Percentiles rank a stretch among this genome's conserved stretches.
Evolutionary conservation across 2,329 filamentous ascomycete genomes (phyloP).

Genomic region (Botrytis paeoniae): DNA sequence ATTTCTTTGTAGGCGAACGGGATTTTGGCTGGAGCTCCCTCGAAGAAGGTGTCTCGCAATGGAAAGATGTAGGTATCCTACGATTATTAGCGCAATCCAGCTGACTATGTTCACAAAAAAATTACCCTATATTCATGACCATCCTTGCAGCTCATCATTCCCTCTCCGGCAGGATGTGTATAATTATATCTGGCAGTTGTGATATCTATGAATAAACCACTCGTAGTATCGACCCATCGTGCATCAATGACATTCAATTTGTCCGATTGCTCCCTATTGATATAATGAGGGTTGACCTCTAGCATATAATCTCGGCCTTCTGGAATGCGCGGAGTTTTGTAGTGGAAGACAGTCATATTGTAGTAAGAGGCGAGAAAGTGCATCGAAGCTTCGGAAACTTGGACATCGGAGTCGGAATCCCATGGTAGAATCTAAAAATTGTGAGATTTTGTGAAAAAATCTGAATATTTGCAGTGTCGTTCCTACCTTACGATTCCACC

Average conservation of each 20-base stretch:
- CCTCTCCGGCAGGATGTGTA: constrained; percentile 43
- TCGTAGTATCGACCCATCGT: constrained; percentile 74
- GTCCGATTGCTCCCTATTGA: constrained; percentile 58
- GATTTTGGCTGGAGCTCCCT: constrained; percentile 63
- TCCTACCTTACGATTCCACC: constrained; percentile 63
- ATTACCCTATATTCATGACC: constrained; percentile 49
- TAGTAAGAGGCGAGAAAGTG: constrained; percentile 52
- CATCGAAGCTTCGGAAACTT: constrained; percentile 51
- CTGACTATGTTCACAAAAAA: background rate
- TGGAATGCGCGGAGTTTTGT: constrained; percentile 36
- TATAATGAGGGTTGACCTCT: constrained; percentile 72
- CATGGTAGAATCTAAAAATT: constrained; percentile 61
- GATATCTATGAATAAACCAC: constrained; percentile 80
- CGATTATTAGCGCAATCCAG: constrained; percentile 18
- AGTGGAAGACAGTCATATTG: constrained; percentile 40
- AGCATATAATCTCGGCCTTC: constrained; percentile 61
- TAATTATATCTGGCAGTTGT: constrained; percentile 58
- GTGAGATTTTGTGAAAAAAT: background rate
- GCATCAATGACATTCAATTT: constrained; percentile 80
- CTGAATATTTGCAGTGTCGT: constrained; percentile 5
- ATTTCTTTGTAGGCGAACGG: constrained; percentile 61
- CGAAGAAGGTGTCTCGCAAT: constrained; percentile 65
- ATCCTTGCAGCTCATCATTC: constrained; percentile 51
- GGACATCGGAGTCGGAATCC: constrained; percentile 74
- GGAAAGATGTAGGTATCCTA: constrained; percentile 63